Conservation (phyloP, 257 asterid species). For the Forsythia suspensa region DNA sequence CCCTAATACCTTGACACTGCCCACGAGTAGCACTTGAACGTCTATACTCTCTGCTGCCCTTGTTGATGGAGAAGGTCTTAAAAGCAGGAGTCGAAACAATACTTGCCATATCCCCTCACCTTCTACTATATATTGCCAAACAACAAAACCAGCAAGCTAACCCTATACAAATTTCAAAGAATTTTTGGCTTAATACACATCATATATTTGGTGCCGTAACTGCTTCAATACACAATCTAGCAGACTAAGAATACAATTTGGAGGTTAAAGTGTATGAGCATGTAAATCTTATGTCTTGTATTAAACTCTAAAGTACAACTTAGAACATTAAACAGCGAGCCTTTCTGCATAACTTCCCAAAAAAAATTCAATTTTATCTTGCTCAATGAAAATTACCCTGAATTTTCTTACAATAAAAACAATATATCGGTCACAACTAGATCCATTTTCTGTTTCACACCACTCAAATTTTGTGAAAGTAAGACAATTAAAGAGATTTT, state of each 20-base stretch:
- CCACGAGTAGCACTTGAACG: constrained; percentile 9
- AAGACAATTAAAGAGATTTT: not conserved
- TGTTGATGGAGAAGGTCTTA: constrained; percentile 30
- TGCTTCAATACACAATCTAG: not conserved
- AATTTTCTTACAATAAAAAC: not conserved
- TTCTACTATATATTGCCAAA: constrained; percentile 6
- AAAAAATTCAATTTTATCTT: not conserved
- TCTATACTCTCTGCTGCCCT: constrained; percentile 18
- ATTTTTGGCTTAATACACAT: not conserved
- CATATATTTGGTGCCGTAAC: not conserved
- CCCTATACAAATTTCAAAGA: not conserved
- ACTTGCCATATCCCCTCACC: constrained; percentile 46
- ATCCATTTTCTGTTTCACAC: not conserved
- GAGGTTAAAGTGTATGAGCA: not conserved
- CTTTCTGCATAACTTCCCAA: not conserved
- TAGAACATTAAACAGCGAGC: not conserved
- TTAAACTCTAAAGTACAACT: not conserved
- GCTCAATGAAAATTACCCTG: not conserved
- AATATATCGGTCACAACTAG: not conserved
- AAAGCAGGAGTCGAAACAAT: constrained; percentile 40
- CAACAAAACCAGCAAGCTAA: not conserved
- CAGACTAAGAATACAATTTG: not conserved
- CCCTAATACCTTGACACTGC: constrained; percentile 29
- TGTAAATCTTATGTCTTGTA: not conserved
- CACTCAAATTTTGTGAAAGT: not conserved